Conservation (phyloP, 176 grass and related monocot genomes). For the Phyllostachys edulis region DNA sequence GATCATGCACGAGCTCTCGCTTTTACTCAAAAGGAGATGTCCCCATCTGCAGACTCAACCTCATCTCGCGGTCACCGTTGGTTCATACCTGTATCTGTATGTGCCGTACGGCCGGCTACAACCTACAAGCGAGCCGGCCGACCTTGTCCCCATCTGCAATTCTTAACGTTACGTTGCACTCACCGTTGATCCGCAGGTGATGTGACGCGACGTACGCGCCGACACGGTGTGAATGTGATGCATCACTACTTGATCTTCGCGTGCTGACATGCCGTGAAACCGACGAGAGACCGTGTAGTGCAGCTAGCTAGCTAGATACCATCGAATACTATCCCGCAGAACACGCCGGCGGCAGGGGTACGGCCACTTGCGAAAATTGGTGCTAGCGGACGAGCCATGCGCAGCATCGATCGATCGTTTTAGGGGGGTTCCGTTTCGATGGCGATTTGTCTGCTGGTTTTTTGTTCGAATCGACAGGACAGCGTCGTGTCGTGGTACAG, state of each 20-base stretch:
- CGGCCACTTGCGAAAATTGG: not conserved
- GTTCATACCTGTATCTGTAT: not conserved
- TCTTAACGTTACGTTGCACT: not conserved
- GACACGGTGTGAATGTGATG: not conserved
- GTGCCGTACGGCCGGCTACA: no score
- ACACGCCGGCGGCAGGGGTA: not conserved
- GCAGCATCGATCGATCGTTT: not conserved
- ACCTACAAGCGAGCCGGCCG: not conserved
- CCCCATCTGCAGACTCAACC: not conserved
- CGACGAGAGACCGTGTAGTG: not conserved
- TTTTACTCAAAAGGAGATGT: slow-evolving; percentile 10
- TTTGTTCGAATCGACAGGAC: not conserved
- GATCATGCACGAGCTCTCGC: slow-evolving; percentile 8
- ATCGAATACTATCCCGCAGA: not conserved
- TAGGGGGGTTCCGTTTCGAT: not conserved
- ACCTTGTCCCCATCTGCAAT: not conserved
- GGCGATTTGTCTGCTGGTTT: not conserved
- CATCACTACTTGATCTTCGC: no score
- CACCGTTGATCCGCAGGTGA: slow-evolving; percentile 29
- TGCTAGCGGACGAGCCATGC: not conserved
- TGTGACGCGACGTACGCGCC: not conserved
- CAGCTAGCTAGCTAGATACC: not conserved
- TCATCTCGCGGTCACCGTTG: slow-evolving; percentile 2
- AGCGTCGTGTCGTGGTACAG: not conserved
- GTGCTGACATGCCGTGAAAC: not conserved